Evolutionary conservation across 805 yeast species (phyloP).

Genomic region (Candida tallmaniae): DNA sequence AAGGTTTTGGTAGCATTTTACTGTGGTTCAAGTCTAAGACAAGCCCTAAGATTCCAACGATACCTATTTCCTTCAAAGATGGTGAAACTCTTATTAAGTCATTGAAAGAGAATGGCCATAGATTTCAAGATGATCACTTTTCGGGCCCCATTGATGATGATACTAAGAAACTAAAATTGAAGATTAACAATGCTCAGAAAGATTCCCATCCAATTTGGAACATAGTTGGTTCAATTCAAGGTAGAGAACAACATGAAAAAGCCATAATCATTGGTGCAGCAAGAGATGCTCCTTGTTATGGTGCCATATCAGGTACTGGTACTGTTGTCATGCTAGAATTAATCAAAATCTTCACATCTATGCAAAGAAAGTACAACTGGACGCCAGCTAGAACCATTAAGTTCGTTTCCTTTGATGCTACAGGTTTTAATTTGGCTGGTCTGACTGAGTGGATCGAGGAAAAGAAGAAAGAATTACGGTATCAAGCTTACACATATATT

Average conservation of each 20-base stretch:
- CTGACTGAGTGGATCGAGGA: constrained; percentile 71
- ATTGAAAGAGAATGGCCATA: constrained; percentile 27
- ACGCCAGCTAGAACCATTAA: constrained; percentile 75
- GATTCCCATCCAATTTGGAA: constrained; percentile 70
- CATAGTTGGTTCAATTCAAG: constrained; percentile 70
- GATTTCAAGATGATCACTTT: constrained; percentile 22
- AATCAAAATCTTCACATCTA: constrained; percentile 58
- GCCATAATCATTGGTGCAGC: constrained; percentile 79
- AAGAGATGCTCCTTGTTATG: constrained; percentile 71
- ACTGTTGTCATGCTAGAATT: constrained; percentile 69
- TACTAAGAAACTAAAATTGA: constrained; percentile 19
- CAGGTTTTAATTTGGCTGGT: constrained; percentile 79
- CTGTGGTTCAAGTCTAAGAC: constrained; percentile 44
- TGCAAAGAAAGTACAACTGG: constrained; percentile 70
- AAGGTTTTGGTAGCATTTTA: constrained; percentile 34
- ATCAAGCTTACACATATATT: constrained; percentile 64
- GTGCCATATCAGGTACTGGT: constrained; percentile 72
- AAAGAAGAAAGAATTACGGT: constrained; percentile 46
- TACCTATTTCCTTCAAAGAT: constrained; percentile 75
- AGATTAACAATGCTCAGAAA: constrained; percentile 37
- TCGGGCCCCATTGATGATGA: constrained; percentile 22
- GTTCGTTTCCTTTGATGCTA: constrained; percentile 81
- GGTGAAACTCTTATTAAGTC: constrained; percentile 36
- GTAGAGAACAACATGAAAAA: constrained; percentile 71
- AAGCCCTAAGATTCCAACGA: constrained; percentile 68